Evolutionary conservation across 257 asterid species (phyloP), one percentile per base, ranked within the genome.

Genomic region (Catharanthus roseus): DNA sequence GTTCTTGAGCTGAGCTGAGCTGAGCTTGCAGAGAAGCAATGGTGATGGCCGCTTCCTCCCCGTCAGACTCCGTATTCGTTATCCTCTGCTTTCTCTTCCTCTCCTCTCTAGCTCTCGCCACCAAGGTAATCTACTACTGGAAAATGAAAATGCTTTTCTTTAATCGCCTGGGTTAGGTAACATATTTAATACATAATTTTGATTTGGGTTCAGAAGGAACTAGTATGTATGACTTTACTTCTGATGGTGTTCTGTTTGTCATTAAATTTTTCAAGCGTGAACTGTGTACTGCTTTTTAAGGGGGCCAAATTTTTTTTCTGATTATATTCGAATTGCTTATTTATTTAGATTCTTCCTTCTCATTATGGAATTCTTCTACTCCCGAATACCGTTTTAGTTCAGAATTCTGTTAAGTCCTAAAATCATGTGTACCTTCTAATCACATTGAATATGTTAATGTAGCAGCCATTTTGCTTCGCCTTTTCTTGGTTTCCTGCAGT

Each of bases 401-500:
- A 47, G 5, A 13, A 47, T 47, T 47, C 53, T 12, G 53, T 47
- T 47, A 13, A 15, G 53, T 4, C 19, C 24, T 13, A 50, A 24
- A 0, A 50, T 18, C 26, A 50, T 50, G 24, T 50, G 53, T 47
- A 47, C 16, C 21, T 15, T 47, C 53, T 47, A 47, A 47, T 5
- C 53, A 47, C 47, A 42, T 38, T 38, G 47, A 42, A 4, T 3
- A 6, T 9, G 5, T 26, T 26, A 51, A 0, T 38, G 8, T 38
- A 38, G 5, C 8, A 3, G 42, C 47, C 6, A 2, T 23, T 11
- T 54, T 54, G 19, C 10, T 24, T 28, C 23, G 15, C 39, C 42
- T 26, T 42, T 55, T 39, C 15, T 65, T 47, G 44, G 29, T 42
- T 81, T 89, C 49, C 71, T 79, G 87, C 92, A 89, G 96, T 89